These are phyloP conservation scores for Talaromyces marneffei DNA, from an alignment of 2,329 filamentous ascomycete genomes.

Conservation along the genomic window DNA sequence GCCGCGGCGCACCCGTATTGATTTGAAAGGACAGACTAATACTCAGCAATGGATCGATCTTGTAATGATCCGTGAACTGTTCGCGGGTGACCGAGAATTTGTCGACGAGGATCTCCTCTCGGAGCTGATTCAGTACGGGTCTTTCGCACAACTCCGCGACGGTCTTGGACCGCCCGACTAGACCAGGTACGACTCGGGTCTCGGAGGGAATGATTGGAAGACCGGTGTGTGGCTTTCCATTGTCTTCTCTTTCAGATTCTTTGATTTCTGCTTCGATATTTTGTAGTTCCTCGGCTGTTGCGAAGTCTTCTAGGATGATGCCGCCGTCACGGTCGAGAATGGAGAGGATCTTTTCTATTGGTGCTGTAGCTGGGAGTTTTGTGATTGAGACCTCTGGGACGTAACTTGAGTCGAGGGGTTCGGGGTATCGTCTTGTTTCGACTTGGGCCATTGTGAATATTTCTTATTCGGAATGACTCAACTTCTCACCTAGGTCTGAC, in stretches of 20 bases:
- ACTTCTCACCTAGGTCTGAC: background rate
- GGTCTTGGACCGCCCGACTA: background rate
- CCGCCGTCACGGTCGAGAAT: slow-evolving; percentile 30
- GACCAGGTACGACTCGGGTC: background rate
- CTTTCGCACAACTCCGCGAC: background rate
- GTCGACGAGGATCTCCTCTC: background rate
- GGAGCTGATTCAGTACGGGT: background rate
- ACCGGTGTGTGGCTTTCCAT: background rate
- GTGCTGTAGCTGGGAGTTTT: slow-evolving; percentile 20
- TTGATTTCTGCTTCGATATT: slow-evolving; percentile 9
- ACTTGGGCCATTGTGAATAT: background rate
- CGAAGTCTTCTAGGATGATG: slow-evolving; percentile 28
- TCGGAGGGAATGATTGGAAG: background rate
- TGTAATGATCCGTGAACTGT: slow-evolving; percentile 16
- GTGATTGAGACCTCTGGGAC: slow-evolving; percentile 16
- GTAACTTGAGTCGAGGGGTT: slow-evolving; percentile 12
- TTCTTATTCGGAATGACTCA: background rate
- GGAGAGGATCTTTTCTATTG: slow-evolving; percentile 26
- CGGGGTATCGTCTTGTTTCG: background rate
- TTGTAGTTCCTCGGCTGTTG: slow-evolving; percentile 19
- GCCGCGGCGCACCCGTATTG: slow-evolving; percentile 25
- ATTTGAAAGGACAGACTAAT: slow-evolving; percentile 27
- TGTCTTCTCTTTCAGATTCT: background rate
- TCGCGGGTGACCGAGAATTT: slow-evolving; percentile 15
- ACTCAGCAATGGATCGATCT: slow-evolving; percentile 25